These are phyloP conservation scores for Cladorrhinum samala DNA, from an alignment of 495 filamentous ascomycete genomes.

Conservation along the genomic window DNA sequence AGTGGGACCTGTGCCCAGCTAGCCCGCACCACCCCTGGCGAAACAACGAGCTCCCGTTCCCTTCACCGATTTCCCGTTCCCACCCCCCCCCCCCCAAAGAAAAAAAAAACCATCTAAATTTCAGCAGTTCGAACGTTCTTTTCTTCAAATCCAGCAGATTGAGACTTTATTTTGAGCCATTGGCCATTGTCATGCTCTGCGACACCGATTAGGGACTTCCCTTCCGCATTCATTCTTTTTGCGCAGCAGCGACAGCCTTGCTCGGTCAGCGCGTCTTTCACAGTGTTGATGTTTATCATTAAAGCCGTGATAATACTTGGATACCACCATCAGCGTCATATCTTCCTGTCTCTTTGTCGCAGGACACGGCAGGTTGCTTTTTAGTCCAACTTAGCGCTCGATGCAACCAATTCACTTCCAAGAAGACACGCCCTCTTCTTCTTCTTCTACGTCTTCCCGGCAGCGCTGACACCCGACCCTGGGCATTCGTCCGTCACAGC, in stretches of 20 bases:
- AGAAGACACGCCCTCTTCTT: no score
- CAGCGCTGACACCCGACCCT: conserved; percentile 6
- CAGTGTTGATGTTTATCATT: conserved; percentile 2
- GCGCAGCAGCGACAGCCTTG: neutral
- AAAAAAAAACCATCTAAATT: neutral
- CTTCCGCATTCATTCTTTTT: conserved; percentile 15
- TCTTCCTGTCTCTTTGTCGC: no score
- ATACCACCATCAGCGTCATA: no score
- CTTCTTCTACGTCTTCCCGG: no score
- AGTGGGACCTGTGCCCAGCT: neutral
- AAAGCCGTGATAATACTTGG: conserved; percentile 3
- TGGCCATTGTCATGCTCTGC: conserved; percentile 9
- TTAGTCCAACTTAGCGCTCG: no score
- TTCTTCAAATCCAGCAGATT: conserved; percentile 10
- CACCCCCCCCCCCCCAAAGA: no score
- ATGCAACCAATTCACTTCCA: no score
- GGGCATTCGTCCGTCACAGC: conserved; percentile 4
- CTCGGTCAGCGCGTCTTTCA: neutral
- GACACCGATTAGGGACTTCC: conserved; percentile 2
- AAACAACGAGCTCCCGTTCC: neutral
- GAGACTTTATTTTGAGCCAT: conserved; percentile 15
- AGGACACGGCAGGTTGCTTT: no score
- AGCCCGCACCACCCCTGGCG: neutral
- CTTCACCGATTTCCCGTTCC: conserved; percentile 1
- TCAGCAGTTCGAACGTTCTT: conserved; percentile 12